Base-by-base conservation (phyloP, 148 eudicot genomes). In the Nepenthes mirabilis region DNA sequence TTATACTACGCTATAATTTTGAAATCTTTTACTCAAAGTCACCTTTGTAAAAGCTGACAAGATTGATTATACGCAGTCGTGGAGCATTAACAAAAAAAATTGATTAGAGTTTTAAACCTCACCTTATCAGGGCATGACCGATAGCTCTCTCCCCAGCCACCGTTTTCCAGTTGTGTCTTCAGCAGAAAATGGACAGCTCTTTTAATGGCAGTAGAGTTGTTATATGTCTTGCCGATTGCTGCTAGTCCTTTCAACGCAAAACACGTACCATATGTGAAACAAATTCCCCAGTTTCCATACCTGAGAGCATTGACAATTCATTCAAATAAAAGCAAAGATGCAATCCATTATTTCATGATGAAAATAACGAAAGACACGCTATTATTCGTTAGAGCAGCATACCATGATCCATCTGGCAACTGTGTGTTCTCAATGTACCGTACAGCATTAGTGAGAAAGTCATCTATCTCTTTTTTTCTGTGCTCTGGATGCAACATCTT, bases 191-290 rank as follows among this genome's bases (percentile, higher is more conserved):
- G 48, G 11, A 11, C 11, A 0, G 48, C 48, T 45, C 6, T 6
- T 6, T 11, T 0, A 45, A 45, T 1, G 0, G 48, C 11, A 0
- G 0, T 11, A 45, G 48, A 45, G 48, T 45, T 23, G 23, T 23
- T 23, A 0, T 23, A 23, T 23, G 23, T 23, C 23, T 23, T 23
- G 23, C 23, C 23, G 0, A 23, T 0, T 23, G 23, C 23, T 23
- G 23, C 23, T 23, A 83, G 56, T 0, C 75, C 88, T 55, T 75
- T 76, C 3, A 83, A 61, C 9, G 82, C 88, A 65, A 77, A 23
- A 0, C 23, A 23, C 23, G 23, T 23, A 23, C 0, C 23, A 23
- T 23, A 23, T 23, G 23, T 23, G 23, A 23, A 23, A 23, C 23
- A 23, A 45, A 45, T 6, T 45, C 48, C 11, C 48, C 48, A 6